phyloP scores from a whole-genome alignment of 225 moss, liverwort and hornwort genomes.

The Marchantia paleacea region DNA sequence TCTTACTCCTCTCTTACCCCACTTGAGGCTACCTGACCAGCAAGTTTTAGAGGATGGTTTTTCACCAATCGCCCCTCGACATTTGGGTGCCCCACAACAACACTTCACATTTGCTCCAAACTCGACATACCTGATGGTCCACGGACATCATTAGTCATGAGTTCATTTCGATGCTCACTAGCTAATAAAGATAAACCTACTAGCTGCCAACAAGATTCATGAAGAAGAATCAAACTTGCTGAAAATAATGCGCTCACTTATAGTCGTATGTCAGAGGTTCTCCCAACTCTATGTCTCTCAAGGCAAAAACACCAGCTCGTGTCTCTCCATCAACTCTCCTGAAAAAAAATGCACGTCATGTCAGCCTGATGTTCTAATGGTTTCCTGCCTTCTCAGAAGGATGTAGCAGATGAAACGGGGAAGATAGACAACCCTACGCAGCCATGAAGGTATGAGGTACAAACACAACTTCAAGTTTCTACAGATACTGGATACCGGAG shows the following conservation, averaged over 20 bases:
- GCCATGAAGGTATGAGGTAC: not conserved
- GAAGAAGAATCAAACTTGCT: not conserved
- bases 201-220: not conserved
- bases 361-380: not conserved
- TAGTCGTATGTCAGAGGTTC: slow-evolving; percentile 84
- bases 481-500: not conserved
- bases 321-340: slow-evolving; percentile 94
- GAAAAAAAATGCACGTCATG: not conserved
- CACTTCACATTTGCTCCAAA: slow-evolving; percentile 78
- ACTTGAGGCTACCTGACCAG: slow-evolving; percentile 6
- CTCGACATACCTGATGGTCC: slow-evolving; percentile 65
- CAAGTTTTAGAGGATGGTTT: slow-evolving; percentile 26
- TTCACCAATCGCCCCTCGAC: slow-evolving; percentile 80
- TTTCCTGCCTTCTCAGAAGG: not conserved
- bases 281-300: slow-evolving; percentile 57
- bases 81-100: slow-evolving; percentile 75
- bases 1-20: slow-evolving; percentile 22
- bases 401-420: not conserved
- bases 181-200: not conserved
- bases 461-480: not conserved
- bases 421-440: not conserved
- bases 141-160: not conserved
- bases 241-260: slow-evolving; percentile 48
- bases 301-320: slow-evolving; percentile 78
- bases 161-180: not conserved